These are phyloP conservation scores for Conticribra weissflogii DNA, from an alignment of 108 stramenopile species.

Conservation along the genomic window DNA sequence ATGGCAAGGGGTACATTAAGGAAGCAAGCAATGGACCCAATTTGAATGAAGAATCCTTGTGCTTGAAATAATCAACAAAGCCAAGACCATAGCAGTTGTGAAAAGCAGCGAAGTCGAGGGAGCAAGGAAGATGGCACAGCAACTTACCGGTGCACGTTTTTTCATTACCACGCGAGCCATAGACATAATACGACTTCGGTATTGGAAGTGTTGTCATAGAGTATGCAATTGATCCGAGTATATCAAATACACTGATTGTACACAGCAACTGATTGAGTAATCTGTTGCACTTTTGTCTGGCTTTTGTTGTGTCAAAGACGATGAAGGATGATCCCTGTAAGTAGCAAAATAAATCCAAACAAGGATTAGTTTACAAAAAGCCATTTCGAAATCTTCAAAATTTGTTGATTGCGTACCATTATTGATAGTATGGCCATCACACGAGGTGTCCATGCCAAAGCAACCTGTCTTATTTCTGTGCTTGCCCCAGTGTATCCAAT, in stretches of 20 bases:
- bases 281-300: not conserved
- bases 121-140: not conserved
- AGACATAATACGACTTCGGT: conserved; percentile 1
- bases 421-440: conserved; percentile 17
- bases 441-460: conserved; percentile 13
- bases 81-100: too few species aligned
- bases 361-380: too few species aligned
- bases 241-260: conserved; percentile 1
- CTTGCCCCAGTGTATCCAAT: conserved; percentile 18
- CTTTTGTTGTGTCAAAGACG: not conserved
- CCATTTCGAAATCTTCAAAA: too few species aligned
- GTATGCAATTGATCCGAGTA: conserved; percentile 18
- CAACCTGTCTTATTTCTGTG: not conserved
- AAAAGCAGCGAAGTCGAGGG: too few species aligned
- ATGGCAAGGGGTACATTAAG: conserved; percentile 40
- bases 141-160: not conserved
- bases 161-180: conserved; percentile 17
- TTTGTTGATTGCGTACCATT: conserved; percentile 10
- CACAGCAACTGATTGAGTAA: conserved; percentile 16
- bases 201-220: conserved; percentile 14
- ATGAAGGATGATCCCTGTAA: conserved; percentile 1
- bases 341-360: too few species aligned
- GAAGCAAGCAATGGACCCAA: conserved; percentile 28
- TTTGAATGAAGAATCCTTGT: conserved; percentile 53
- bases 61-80: too few species aligned